A percentile compares a stretch with the other conserved stretches of the same genome.
These are phyloP conservation scores for Verticillium klebahnii DNA, from an alignment of 2,329 filamentous ascomycete genomes.

Conservation along the genomic window DNA sequence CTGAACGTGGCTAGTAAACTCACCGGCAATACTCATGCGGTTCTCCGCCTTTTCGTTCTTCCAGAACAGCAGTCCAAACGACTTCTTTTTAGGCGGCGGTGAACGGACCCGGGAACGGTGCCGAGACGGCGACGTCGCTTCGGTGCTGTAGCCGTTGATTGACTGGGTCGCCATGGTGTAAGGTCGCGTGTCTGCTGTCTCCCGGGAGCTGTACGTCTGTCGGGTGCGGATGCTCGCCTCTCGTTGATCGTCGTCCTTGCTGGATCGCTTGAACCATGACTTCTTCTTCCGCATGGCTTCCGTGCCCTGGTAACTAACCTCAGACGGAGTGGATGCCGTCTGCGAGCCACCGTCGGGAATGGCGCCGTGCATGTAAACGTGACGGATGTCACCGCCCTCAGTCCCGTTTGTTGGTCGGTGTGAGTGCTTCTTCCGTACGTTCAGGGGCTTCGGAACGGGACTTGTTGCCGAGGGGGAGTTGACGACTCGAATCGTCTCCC, in stretches of 20 bases:
- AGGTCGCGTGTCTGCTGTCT: slow-evolving; percentile 7
- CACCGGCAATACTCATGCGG: slow-evolving; percentile 41
- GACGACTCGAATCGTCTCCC: slow-evolving; percentile 53
- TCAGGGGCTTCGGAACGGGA: slow-evolving; percentile 32
- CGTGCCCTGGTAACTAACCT: slow-evolving; percentile 1
- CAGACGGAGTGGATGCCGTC: slow-evolving; percentile 12
- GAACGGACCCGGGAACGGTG: background rate
- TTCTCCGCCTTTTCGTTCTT: slow-evolving; percentile 41
- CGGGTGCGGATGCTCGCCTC: slow-evolving; percentile 9
- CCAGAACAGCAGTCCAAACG: slow-evolving; percentile 52
- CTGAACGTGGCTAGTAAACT: slow-evolving; percentile 12
- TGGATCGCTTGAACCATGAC: slow-evolving; percentile 47
- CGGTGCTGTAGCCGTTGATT: background rate
- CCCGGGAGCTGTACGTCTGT: slow-evolving; percentile 5
- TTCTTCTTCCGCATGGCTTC: slow-evolving; percentile 32
- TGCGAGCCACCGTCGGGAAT: slow-evolving; percentile 13
- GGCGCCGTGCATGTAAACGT: slow-evolving; percentile 19
- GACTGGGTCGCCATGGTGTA: slow-evolving; percentile 11
- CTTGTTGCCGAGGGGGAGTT: slow-evolving; percentile 37
- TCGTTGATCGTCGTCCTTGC: slow-evolving; percentile 28
- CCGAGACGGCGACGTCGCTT: background rate
- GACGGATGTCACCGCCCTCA: slow-evolving; percentile 13
- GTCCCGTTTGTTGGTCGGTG: background rate
- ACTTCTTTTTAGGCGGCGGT: slow-evolving; percentile 41
- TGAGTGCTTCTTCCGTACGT: slow-evolving; percentile 33